A percentile compares a stretch with the other conserved stretches of the same genome.
Conservation (phyloP, 2,329 filamentous ascomycete species). For the Exophiala viscosa region DNA sequence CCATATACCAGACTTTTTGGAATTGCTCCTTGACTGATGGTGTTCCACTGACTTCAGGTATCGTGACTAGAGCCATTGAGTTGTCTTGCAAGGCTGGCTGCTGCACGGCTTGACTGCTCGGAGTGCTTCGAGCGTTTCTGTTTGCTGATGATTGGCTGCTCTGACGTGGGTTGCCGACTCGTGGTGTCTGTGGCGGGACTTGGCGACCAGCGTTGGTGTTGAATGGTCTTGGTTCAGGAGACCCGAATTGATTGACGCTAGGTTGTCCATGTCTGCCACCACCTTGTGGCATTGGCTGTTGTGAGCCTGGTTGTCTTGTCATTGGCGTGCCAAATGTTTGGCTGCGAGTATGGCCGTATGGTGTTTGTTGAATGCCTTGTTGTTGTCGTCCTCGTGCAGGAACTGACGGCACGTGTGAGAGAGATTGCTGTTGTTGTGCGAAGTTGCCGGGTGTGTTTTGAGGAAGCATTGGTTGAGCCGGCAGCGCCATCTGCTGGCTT, state of each 20-base stretch:
- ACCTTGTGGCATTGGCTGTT: slow-evolving; percentile 2
- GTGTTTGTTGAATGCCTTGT: neutral
- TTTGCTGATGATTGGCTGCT: neutral
- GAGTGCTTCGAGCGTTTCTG: neutral
- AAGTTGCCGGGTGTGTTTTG: neutral
- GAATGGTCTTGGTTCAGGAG: slow-evolving; percentile 11
- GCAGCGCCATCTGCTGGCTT: slow-evolving; percentile 1
- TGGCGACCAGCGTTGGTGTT: slow-evolving; percentile 2
- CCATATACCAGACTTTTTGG: slow-evolving; percentile 13
- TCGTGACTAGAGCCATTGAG: neutral
- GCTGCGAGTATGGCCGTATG: neutral
- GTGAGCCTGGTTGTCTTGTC: neutral
- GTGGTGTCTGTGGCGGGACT: neutral
- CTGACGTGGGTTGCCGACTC: neutral
- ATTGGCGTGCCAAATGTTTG: slow-evolving; percentile 1
- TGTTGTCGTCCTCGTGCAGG: neutral
- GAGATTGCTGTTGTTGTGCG: neutral
- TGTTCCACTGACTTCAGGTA: neutral
- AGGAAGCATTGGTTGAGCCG: slow-evolving; percentile 4
- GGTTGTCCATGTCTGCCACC: neutral
- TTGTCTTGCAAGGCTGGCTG: neutral
- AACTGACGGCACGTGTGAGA: neutral
- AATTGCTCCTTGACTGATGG: slow-evolving; percentile 2
- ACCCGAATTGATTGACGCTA: slow-evolving; percentile 13
- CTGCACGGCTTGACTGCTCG: neutral